phyloP scores from a whole-genome alignment of 768 basidiomycete genomes.

The Leccinellum luteum region DNA sequence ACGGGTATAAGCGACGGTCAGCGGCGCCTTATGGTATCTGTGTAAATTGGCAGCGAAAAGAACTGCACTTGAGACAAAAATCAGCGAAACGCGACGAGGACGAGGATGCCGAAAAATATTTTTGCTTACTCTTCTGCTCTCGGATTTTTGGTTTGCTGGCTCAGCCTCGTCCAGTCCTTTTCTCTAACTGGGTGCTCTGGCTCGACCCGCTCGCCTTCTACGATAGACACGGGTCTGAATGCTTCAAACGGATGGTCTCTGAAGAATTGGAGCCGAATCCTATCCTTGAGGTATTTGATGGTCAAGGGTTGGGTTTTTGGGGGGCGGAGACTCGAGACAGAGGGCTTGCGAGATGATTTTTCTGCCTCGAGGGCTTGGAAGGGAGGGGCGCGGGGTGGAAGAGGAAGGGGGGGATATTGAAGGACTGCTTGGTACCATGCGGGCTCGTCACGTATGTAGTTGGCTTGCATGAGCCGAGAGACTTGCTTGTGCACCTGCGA shows the following conservation, averaged over 20 bases:
- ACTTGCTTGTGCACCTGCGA: conserved; percentile 88
- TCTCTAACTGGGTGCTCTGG: conserved; percentile 58
- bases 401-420: conserved; percentile 81
- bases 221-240: conserved; percentile 72
- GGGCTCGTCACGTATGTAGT: conserved; percentile 63
- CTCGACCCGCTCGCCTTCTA: conserved; percentile 64
- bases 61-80: conserved; percentile 55
- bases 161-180: conserved; percentile 68
- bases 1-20: conserved; percentile 76
- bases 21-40: conserved; percentile 54
- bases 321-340: conserved; percentile 29
- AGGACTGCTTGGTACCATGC: conserved; percentile 85
- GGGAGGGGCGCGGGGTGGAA: conserved; percentile 74
- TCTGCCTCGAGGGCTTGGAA: conserved; percentile 44
- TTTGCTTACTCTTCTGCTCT: conserved; percentile 82
- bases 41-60: conserved; percentile 80
- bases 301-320: conserved; percentile 49
- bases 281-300: conserved; percentile 81
- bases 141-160: conserved; percentile 81
- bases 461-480: conserved; percentile 71
- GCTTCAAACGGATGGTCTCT: conserved; percentile 96
- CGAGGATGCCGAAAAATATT: background rate
- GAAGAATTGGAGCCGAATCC: conserved; percentile 88
- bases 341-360: conserved; percentile 21
- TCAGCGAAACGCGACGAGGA: conserved; percentile 5